Conservation (phyloP, 345 rosid genomes). For the Brassica carinata region DNA sequence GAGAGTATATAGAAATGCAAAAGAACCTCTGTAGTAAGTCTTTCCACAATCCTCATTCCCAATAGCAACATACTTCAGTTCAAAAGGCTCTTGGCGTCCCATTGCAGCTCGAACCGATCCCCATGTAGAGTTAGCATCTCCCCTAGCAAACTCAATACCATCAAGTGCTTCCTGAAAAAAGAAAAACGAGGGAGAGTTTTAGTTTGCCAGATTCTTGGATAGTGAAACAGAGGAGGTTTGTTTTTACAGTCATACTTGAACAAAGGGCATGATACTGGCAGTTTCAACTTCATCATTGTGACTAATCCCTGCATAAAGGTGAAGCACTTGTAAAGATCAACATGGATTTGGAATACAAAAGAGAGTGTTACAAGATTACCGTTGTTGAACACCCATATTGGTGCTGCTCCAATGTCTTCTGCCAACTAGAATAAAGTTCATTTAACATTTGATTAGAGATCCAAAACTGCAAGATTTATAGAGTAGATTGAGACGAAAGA, state of each 20-base stretch:
- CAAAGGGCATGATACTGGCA: slow-evolving; percentile 67
- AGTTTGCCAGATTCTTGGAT: not conserved
- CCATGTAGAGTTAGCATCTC: slow-evolving; percentile 73
- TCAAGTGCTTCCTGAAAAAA: slow-evolving; percentile 89
- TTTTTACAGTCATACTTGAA: slow-evolving; percentile 52
- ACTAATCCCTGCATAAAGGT: slow-evolving; percentile 67
- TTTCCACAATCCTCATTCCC: slow-evolving; percentile 96
- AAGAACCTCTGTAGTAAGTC: slow-evolving; percentile 82
- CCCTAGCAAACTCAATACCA: slow-evolving; percentile 87
- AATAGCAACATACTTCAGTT: slow-evolving; percentile 86
- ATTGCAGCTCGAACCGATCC: slow-evolving; percentile 85
- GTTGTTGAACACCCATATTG: slow-evolving; percentile 95
- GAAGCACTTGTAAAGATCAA: not conserved
- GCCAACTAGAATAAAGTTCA: slow-evolving; percentile 59
- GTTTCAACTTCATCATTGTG: slow-evolving; percentile 87
- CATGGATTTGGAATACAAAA: slow-evolving; percentile 2
- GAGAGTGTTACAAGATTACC: slow-evolving; percentile 47
- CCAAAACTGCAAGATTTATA: not conserved
- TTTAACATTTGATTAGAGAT: slow-evolving; percentile 3
- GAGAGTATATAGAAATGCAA: slow-evolving; percentile 24
- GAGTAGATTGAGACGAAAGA: not conserved
- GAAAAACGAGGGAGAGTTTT: not conserved
- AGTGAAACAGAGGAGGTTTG: slow-evolving; percentile 19
- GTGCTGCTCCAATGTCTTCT: slow-evolving; percentile 84
- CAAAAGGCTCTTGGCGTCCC: slow-evolving; percentile 95